Conservation (phyloP, 345 rosid genomes). For the Xanthoceras sorbifolium region DNA sequence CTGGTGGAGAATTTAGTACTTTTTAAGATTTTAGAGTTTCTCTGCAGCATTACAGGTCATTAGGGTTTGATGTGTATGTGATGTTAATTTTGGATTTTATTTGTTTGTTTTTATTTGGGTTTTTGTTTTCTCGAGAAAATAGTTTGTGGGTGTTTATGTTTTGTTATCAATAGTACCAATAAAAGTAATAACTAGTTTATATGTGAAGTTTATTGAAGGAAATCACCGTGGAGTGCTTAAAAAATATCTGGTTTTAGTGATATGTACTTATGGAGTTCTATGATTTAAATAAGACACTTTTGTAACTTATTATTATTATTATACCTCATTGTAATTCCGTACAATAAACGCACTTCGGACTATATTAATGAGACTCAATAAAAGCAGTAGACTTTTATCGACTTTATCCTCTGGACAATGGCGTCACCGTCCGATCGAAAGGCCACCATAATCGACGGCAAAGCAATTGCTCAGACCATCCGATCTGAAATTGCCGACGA, state of each 20-base stretch:
- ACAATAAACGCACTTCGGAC: too few species aligned
- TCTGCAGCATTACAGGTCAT: not conserved
- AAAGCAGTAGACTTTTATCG: not conserved
- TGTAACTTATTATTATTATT: not conserved
- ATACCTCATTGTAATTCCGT: too few species aligned
- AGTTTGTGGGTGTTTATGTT: not conserved
- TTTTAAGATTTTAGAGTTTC: not conserved
- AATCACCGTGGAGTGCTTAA: not conserved
- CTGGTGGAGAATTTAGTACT: not conserved
- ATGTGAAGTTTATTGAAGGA: not conserved
- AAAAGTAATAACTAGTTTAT: not conserved
- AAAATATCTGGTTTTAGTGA: not conserved
- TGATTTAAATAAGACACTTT: not conserved
- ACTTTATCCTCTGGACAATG: constrained; percentile 28
- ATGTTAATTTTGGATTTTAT: not conserved
- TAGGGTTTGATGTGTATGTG: constrained; percentile 1
- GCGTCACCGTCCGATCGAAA: constrained; percentile 54
- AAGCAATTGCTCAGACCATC: constrained; percentile 71
- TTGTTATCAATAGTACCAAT: not conserved
- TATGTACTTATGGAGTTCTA: not conserved
- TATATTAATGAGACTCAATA: too few species aligned
- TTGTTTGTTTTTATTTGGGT: too few species aligned
- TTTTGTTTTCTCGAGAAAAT: not conserved
- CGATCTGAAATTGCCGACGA: constrained; percentile 83
- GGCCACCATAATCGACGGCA: constrained; percentile 75